Evolutionary conservation across 495 filamentous ascomycete species (phyloP).

Genomic region (Xylaria flabelliformis): DNA sequence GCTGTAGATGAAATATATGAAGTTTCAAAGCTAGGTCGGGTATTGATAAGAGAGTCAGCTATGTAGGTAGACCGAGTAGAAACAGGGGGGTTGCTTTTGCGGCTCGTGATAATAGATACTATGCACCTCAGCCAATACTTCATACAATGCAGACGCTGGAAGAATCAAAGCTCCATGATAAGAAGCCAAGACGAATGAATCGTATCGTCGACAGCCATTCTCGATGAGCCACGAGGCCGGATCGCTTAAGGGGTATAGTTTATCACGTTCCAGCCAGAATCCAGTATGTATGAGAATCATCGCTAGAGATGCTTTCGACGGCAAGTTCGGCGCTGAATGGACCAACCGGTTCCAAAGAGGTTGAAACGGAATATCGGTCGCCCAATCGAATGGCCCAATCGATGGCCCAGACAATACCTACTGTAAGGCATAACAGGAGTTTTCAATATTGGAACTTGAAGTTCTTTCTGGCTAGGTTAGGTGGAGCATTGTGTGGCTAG

Average conservation of each 20-base stretch:
- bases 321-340: not conserved
- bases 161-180: not conserved
- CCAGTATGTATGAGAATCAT: not conserved
- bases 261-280: not conserved
- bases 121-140: slow-evolving; percentile 5
- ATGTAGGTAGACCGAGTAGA: not conserved
- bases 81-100: not conserved
- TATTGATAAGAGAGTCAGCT: not conserved
- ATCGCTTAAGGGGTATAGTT: not conserved
- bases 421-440: too few species aligned
- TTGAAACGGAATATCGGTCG: not conserved
- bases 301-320: not conserved
- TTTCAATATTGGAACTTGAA: too few species aligned
- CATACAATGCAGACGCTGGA: not conserved
- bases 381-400: not conserved
- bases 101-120: not conserved
- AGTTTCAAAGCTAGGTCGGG: not conserved
- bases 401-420: not conserved
- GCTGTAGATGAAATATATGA: not conserved
- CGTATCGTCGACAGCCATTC: not conserved
- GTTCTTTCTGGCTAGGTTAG: too few species aligned
- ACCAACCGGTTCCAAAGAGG: not conserved
- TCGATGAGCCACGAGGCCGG: not conserved
- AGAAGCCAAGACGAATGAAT: not conserved
- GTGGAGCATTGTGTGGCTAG: not conserved